Evolutionary conservation across 2,329 filamentous ascomycete genomes (phyloP), one percentile per base, ranked within the genome.

Genomic region (Aspergillus fructus): DNA sequence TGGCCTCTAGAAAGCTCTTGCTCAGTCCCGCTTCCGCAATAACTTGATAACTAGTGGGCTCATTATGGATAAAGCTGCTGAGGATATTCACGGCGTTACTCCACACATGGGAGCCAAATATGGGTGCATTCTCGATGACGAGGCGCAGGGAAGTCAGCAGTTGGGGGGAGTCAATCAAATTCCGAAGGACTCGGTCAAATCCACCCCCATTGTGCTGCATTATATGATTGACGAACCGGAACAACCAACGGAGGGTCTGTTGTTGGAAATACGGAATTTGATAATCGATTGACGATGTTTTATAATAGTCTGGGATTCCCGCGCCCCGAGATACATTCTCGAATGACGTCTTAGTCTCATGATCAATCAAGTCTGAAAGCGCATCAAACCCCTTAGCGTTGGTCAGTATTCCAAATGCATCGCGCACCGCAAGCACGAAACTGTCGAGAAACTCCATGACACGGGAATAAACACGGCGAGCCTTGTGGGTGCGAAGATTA

Each of bases 21-120:
- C 94, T 93, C 65, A 99, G 83, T 21, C 92, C 92, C 50, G 94
- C 93, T 76, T 99, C 94, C 13, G 91, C 91, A 63, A 99, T 94
- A 23, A 96, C 91, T 27, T 91, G 89, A 72, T 96, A 99, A 73
- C 94, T 99, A 0, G 94, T 99, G 0, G 94, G 94, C 68, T 99
- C 94, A 70, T 97, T 97, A 76, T 99, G 96, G 67, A 99, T 96
- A 74, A 99, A 99, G 66, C 91, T 93, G 69, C 91, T 94, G 50
- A 99, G 80, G 56, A 97, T 93, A 54, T 89, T 93, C 60, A 96
- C 91, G 6, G 92, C 89, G 71, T 93, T 93, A 49, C 92, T 96
- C 94, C 94, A 99, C 5, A 97, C 91, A 58, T 94, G 89, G 2
- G 93, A 94, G 12, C 94, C 94, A 71, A 93, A 99, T 39, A 87